Evolutionary conservation across 2,329 filamentous ascomycete genomes (phyloP).

Genomic region (Fusarium sp.): DNA sequence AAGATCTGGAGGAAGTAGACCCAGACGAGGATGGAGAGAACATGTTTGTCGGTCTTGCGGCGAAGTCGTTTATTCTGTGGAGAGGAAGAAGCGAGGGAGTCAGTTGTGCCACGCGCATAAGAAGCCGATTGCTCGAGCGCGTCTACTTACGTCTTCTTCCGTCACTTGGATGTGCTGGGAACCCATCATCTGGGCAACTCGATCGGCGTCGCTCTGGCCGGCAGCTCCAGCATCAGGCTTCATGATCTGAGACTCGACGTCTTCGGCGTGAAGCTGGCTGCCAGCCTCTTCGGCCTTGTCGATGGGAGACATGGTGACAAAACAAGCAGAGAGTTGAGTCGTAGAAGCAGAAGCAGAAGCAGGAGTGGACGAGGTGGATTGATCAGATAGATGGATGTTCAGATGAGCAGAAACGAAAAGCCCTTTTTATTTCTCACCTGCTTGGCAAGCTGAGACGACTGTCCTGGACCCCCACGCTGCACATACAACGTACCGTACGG

Average conservation of each 20-base stretch:
- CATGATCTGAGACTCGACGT: constrained; percentile 11
- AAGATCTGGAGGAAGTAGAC: constrained; percentile 68
- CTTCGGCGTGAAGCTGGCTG: constrained; percentile 14
- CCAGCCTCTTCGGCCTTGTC: constrained; percentile 12
- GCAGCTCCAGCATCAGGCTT: neutral
- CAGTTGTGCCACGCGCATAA: rapidly evolving
- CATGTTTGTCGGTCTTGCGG: constrained; percentile 67
- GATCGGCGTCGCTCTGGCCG: constrained; percentile 4
- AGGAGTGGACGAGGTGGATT: neutral
- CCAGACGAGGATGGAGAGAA: constrained; percentile 64
- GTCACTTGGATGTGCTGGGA: constrained; percentile 28
- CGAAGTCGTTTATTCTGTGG: constrained; percentile 56
- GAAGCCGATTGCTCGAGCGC: neutral
- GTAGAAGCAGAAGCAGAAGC: neutral
- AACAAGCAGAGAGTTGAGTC: neutral
- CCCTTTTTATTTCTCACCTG: neutral
- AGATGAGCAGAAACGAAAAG: neutral
- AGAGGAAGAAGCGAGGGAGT: neutral
- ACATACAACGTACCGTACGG: neutral
- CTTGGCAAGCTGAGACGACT: neutral
- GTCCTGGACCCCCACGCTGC: neutral
- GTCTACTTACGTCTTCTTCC: constrained; percentile 28
- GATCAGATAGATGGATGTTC: neutral
- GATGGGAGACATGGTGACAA: constrained; percentile 5
- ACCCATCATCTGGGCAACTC: constrained; percentile 27